Percentiles rank a stretch among this genome's conserved stretches.
These are phyloP conservation scores for Solanum clarkiae DNA, from an alignment of 257 asterid genomes.

Conservation along the genomic window DNA sequence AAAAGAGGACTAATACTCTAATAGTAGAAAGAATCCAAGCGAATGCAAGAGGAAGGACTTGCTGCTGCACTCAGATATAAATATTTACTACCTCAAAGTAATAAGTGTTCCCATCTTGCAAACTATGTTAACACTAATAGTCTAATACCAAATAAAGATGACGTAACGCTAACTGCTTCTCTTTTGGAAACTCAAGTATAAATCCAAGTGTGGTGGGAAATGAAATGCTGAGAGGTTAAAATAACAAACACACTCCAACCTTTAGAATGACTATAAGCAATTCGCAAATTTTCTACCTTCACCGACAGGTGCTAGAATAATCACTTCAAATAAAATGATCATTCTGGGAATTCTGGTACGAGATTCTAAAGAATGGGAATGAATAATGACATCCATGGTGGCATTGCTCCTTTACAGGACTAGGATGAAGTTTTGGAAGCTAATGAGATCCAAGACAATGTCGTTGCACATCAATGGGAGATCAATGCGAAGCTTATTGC, in stretches of 20 bases:
- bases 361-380: neutral
- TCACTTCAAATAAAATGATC: neutral
- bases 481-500: neutral
- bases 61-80: neutral
- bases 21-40: neutral
- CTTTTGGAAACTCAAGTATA: neutral
- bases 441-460: neutral
- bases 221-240: neutral
- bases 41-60: neutral
- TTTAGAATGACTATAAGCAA: neutral
- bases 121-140: neutral
- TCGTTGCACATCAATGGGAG: neutral
- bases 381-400: neutral
- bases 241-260: neutral
- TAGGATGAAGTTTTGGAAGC: neutral
- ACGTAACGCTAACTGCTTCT: neutral
- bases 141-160: neutral
- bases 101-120: neutral
- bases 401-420: neutral
- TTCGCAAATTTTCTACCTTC: neutral
- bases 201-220: neutral
- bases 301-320: neutral
- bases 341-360: neutral
- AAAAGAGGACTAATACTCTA: neutral
- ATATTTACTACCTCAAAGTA: neutral